Evolutionary conservation across 306 rosid species (phyloP).

Genomic region (Hippophae tibetana): DNA sequence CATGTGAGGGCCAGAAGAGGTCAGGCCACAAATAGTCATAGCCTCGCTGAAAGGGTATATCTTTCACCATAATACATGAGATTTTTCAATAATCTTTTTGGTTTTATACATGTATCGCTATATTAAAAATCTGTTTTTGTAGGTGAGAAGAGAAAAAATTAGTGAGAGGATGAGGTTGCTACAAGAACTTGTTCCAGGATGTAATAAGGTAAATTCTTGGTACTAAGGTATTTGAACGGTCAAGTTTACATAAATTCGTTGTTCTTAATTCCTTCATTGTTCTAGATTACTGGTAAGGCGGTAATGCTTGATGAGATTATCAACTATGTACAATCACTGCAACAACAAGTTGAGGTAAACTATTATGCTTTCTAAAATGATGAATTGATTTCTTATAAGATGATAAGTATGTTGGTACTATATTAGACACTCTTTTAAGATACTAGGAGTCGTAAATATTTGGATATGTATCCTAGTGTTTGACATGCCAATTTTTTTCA

Average conservation of each 20-base stretch:
- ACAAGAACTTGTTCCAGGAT: constrained; percentile 99
- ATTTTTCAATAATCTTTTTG: constrained; percentile 3
- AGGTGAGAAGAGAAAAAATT: constrained; percentile 98
- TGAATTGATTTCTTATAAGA: neutral
- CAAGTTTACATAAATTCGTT: neutral
- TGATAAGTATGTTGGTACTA: neutral
- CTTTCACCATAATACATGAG: constrained; percentile 9
- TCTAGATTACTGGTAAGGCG: constrained; percentile 93
- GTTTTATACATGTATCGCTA: neutral
- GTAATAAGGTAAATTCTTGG: constrained; percentile 65
- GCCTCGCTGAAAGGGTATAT: constrained; percentile 96
- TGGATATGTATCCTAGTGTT: no score
- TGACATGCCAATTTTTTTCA: no score
- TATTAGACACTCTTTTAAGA: no score
- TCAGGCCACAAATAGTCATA: constrained; percentile 96
- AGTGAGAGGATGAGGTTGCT: constrained; percentile 97
- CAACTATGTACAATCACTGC: constrained; percentile 94
- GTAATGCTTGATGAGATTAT: constrained; percentile 99
- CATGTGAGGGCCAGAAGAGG: constrained; percentile 99
- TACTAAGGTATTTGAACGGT: constrained; percentile 10
- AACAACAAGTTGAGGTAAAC: constrained; percentile 98
- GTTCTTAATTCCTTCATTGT: neutral
- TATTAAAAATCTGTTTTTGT: constrained; percentile 16
- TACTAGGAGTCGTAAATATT: no score
- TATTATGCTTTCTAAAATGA: constrained; percentile 4